Base-by-base conservation (phyloP, 345 rosid species). In the Passiflora organensis region DNA sequence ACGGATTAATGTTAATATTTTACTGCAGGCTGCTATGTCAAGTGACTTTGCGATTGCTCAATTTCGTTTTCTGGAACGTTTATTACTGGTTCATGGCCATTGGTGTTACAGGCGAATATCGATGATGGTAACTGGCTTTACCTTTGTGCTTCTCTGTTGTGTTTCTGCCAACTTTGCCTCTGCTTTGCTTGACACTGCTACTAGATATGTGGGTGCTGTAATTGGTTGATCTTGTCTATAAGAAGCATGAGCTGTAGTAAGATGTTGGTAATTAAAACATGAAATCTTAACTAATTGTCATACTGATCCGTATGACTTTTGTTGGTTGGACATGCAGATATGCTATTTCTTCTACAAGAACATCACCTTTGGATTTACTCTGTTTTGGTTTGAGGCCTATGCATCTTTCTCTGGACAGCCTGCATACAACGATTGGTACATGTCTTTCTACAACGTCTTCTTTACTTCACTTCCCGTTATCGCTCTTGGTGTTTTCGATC, bases 331-430 rank as follows among this genome's bases (percentile, higher is more conserved):
- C n/a, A n/a, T 78, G 81, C 73, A 91, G 98, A 84, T 91, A 62
- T 88, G 98, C 57, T 91, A 91, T 76, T 91, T 91, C 73, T 91
- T 91, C 85, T 91, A 85, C 84, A 88, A 91, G 85, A 91, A 91
- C 54, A 71, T 91, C 43, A 61, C 96, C 6, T 91, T 91, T 5
- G 98, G 98, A 17, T 82, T 91, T 66, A 88, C 98, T 1, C 75
- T 91, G 15, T 91, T 91, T 69, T 91, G 98, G 98, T 91, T 67
- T 0, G 98, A 91, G 80, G 93, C 90, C 8, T 76, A 78, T 66
- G 82, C 98, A 53, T 85, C 96, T 19, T 91, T 88, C 85, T 85
- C 98, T 1, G 98, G 96, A 0, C 83, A 78, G 72, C 82, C 98
- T 13, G 96, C 96, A 25, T 91, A 91, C 56, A 91, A 91, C 4